Base-by-base conservation (phyloP, 345 rosid genomes). In the Sonneratia alba region DNA sequence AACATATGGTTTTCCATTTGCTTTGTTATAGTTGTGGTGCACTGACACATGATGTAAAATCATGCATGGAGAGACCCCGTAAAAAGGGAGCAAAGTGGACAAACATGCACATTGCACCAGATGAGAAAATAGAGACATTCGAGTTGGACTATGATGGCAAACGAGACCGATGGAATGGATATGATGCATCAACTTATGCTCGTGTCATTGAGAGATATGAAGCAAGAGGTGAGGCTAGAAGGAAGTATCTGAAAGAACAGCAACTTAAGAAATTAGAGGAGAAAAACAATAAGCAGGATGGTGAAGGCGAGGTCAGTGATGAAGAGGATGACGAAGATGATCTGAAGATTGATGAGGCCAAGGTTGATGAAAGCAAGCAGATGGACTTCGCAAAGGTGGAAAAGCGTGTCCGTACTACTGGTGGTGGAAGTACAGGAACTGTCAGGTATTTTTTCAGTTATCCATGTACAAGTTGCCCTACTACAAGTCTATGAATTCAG, bases 341-440 rank as follows among this genome's bases (percentile, higher is more conserved):
- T 78, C 70, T 91, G 66, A 88, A 83, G 74, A 85, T 92, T 0
- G 98, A 94, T 86, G 97, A 91, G 84, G 97, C 97, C 18, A 94
- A 87, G 79, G 89, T 89, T 13, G 91, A 87, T 67, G 97, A 94
- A 82, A 90, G 97, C 79, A 85, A 88, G 71, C 98, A 94, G 71
- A 94, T 94, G 97, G 98, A 94, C 77, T 92, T 94, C 73, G 93
- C 98, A 19, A 92, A 88, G 81, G 97, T 94, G 64, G 98, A 94
- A 80, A 94, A 94, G 83, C 93, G 98, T 85, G 99, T 94, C 37
- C 86, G 97, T 27, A 92, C 97, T 40, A 87, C 97, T 1, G 97
- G 99, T 70, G 97, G 97, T 81, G 98, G 98, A 63, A 94, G 97
- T 81, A 94, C 97, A 9, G 99, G 97, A 86, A 94, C 99, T 62